Evolutionary conservation across 2,329 filamentous ascomycete genomes (phyloP).

Genomic region (Helotiales sp.): DNA sequence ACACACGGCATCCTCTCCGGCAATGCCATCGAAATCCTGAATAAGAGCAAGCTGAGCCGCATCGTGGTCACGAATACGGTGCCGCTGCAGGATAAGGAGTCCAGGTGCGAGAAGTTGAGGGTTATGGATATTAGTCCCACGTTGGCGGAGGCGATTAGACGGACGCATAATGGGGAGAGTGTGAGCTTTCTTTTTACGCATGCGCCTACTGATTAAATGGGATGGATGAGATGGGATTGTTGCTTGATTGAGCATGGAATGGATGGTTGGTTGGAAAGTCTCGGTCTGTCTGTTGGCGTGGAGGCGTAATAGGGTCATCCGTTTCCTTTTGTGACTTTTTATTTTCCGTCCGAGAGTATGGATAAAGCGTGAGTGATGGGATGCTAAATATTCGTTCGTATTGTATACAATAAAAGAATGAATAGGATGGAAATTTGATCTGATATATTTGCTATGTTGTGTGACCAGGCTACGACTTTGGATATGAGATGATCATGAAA

Average conservation of each 20-base stretch:
- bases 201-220: constrained; percentile 55
- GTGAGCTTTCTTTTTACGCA: constrained; percentile 73
- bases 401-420: background rate
- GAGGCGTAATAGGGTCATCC: constrained; percentile 39
- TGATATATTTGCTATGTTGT: too few species aligned
- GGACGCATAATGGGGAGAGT: constrained; percentile 71
- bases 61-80: constrained; percentile 93
- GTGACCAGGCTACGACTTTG: too few species aligned
- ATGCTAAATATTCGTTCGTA: too few species aligned
- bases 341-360: background rate
- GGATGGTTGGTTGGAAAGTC: background rate
- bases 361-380: too few species aligned
- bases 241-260: too few species aligned
- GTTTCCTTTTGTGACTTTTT: too few species aligned
- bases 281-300: background rate
- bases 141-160: constrained; percentile 70
- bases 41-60: constrained; percentile 75
- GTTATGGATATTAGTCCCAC: constrained; percentile 93
- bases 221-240: background rate
- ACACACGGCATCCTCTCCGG: constrained; percentile 92
- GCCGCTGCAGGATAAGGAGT: constrained; percentile 79
- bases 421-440: too few species aligned
- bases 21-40: constrained; percentile 76
- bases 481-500: too few species aligned
- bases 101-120: constrained; percentile 77